Base-by-base conservation (phyloP, 2,329 filamentous ascomycete genomes). In the Leptographium procerum region DNA sequence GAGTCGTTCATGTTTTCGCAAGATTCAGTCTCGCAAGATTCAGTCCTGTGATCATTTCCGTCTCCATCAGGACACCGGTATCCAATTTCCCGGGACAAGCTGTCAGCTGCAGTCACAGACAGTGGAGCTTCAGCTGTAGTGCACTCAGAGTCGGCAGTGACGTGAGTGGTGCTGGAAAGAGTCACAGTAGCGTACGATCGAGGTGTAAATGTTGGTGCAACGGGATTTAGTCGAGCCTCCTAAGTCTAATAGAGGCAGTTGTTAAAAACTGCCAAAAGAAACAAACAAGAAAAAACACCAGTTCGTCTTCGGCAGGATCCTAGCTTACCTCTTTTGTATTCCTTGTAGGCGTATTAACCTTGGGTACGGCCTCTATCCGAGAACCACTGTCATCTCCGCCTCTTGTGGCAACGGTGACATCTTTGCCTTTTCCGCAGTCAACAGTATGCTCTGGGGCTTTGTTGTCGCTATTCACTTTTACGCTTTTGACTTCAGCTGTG, bases 151-250 rank as follows among this genome's bases (percentile, higher is more conserved):
- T 52, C 16, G 19, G 62, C 60, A 5, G 61, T 40, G 16, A 53
- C 14, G 4, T 58, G 55, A 2, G 45, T 34, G 5, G 19, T 14
- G 1, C 22, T 24, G 4, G 36, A 19, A n/a, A 28, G 10, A 4
- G 57, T 57, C 56, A 56, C 33, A 43, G 54, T 50, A 29, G 59
- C 55, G 31, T 63, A 50, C 19, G 70, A 69, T 57, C 73, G 73
- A 53, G 80, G 80, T 1, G 78, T 82, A 61, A 83, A 83, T 57
- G 76, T 75, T 51, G 77, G 75, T 31, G 80, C 80, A 64, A 75
- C 71, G 34, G 80, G 80, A 68, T 83, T 83, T 64, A 83, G 69
- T 65, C 72, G 79, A 61, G 73, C 77, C 69, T 71, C 76, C 78
- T 82, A 69, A 70, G 66, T 29, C 48, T 60, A 59, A 60, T 64